phyloP scores from a whole-genome alignment of 495 filamentous ascomycete species.

The Halenospora varia region DNA sequence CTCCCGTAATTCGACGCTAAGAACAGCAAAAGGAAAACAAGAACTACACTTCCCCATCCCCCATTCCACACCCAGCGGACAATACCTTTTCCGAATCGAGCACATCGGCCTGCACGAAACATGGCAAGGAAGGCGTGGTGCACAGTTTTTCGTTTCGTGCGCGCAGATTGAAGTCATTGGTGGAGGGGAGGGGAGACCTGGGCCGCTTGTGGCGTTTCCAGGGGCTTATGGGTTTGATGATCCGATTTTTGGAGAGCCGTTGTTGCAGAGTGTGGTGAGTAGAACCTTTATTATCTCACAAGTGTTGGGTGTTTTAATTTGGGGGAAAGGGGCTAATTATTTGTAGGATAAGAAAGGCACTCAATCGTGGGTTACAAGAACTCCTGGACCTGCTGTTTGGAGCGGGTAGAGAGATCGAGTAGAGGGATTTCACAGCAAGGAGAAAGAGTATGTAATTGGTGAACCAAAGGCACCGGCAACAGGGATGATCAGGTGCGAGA shows the following conservation, averaged over 20 bases:
- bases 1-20: not conserved
- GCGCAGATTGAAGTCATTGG: not conserved
- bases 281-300: no score
- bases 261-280: not conserved
- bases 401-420: no score
- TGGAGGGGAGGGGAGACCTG: not conserved
- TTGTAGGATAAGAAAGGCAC: not conserved
- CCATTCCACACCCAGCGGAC: not conserved
- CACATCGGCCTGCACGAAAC: not conserved
- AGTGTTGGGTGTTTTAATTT: not conserved
- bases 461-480: no score
- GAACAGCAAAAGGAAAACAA: not conserved
- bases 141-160: not conserved
- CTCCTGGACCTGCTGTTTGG: conserved; percentile 4
- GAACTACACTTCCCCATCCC: not conserved
- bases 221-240: not conserved
- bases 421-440: no score
- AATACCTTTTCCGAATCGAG: not conserved
- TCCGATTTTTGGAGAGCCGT: not conserved
- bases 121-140: not conserved
- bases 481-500: no score
- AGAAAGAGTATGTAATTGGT: no score
- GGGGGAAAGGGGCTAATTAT: not conserved
- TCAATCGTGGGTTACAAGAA: not conserved
- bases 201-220: not conserved